Evolutionary conservation across 495 filamentous ascomycete species (phyloP).

Genomic region (Xylaria longipes): DNA sequence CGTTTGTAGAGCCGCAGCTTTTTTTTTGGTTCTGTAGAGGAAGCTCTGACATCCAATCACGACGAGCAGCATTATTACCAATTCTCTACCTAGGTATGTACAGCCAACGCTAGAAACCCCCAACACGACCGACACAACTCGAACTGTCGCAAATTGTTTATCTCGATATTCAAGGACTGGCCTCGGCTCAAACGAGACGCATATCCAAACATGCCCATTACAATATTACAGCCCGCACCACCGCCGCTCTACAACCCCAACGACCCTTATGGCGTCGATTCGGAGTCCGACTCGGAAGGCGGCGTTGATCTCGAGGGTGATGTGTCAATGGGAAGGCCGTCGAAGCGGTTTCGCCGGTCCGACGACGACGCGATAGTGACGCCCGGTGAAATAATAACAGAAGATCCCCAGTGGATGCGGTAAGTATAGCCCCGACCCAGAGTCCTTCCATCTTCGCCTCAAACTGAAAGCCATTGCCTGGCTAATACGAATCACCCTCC

Average conservation of each 20-base stretch:
- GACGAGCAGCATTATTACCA: not conserved
- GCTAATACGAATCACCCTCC: constrained; percentile 13
- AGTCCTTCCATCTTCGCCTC: not conserved
- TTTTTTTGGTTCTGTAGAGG: constrained; percentile 16
- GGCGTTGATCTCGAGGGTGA: constrained; percentile 69
- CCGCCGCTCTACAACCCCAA: constrained; percentile 22
- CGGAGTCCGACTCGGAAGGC: constrained; percentile 47
- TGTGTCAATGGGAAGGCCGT: constrained; percentile 58
- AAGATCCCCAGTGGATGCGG: constrained; percentile 97
- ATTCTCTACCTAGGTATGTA: too few relatives aligned
- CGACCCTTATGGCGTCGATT: constrained; percentile 27
- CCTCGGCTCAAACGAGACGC: not conserved
- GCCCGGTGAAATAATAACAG: constrained; percentile 86
- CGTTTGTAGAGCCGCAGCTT: constrained; percentile 1
- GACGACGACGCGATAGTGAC: constrained; percentile 69
- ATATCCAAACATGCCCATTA: constrained; percentile 37
- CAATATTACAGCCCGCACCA: constrained; percentile 36
- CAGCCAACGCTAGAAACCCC: not conserved
- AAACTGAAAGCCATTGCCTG: not conserved
- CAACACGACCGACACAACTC: not conserved
- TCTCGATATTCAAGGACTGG: not conserved
- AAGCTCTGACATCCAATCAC: not conserved
- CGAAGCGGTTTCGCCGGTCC: constrained; percentile 37
- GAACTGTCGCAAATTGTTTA: not conserved
- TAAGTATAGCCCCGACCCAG: constrained; percentile 40